phyloP scores from a whole-genome alignment of 164 flowering plant species.

The Cinnamomum chago region DNA sequence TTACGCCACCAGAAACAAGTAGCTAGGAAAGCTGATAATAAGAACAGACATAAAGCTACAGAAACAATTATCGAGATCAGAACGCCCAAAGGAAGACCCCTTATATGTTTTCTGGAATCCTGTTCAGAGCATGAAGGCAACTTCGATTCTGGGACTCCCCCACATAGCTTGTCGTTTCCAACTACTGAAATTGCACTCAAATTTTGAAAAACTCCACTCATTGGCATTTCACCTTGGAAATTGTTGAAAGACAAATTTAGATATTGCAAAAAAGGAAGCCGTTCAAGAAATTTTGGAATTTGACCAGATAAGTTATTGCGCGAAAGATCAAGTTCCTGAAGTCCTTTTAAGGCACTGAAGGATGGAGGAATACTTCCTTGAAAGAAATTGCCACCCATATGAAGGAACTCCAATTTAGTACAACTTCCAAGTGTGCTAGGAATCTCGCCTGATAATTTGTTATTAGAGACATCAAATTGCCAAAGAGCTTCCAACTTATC shows the following conservation, averaged over 20 bases:
- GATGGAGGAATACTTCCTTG: conserved; percentile 14
- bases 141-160: conserved; percentile 6
- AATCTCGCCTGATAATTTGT: conserved; percentile 12
- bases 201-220: conserved; percentile 11
- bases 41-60: neutral
- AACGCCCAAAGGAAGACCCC: neutral
- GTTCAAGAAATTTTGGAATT: conserved; percentile 11
- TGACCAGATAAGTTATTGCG: conserved; percentile 13
- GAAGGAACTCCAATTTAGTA: conserved; percentile 5
- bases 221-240: conserved; percentile 14
- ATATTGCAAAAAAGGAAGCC: neutral
- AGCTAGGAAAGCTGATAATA: neutral
- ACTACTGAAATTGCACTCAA: conserved; percentile 7
- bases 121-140: neutral
- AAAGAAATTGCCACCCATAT: conserved; percentile 11
- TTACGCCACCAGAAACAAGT: neutral
- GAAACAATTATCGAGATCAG: neutral
- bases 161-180: conserved; percentile 11
- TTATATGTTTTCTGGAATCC: neutral
- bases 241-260: conserved; percentile 13
- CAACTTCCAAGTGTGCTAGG: conserved; percentile 14
- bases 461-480: conserved; percentile 2
- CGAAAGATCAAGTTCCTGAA: conserved; percentile 5
- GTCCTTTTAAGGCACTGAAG: conserved; percentile 5
- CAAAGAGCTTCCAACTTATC: conserved; percentile 9